phyloP scores from a whole-genome alignment of 1,284 basidiomycete genomes.

The Malassezia caprae region DNA sequence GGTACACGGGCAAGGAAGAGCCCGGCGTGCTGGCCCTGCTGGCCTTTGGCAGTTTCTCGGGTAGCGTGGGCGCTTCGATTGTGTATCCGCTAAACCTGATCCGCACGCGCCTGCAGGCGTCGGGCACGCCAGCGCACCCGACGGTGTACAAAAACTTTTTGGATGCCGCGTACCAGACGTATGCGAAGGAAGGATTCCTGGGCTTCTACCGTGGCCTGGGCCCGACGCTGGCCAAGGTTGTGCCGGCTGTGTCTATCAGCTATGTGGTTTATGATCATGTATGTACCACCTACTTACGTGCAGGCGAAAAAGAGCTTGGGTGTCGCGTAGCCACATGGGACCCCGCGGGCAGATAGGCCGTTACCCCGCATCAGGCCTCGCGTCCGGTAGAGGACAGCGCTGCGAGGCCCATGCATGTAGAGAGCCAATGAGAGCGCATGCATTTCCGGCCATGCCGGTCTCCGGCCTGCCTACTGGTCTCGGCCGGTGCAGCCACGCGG shows the following conservation, averaged over 20 bases:
- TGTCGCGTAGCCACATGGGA: background rate
- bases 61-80: constrained; percentile 50
- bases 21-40: constrained; percentile 49
- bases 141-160: constrained; percentile 65
- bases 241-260: constrained; percentile 40
- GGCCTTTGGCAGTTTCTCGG: constrained; percentile 49
- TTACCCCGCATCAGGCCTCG: background rate
- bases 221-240: constrained; percentile 71
- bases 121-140: constrained; percentile 55
- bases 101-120: constrained; percentile 86
- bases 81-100: constrained; percentile 57
- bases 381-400: background rate
- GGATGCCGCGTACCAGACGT: constrained; percentile 76
- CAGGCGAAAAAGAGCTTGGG: constrained; percentile 5
- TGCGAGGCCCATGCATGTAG: background rate
- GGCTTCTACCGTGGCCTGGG: constrained; percentile 90
- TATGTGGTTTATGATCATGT: constrained; percentile 46
- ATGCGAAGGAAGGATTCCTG: constrained; percentile 74
- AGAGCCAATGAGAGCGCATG: background rate
- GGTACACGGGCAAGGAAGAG: constrained; percentile 49
- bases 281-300: background rate
- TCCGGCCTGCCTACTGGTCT: background rate
- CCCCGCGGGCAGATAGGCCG: background rate
- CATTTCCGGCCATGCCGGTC: background rate
- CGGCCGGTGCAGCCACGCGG: background rate